Conservation (phyloP, 192 early-diverging fungal species). For the Podila epicladia region DNA sequence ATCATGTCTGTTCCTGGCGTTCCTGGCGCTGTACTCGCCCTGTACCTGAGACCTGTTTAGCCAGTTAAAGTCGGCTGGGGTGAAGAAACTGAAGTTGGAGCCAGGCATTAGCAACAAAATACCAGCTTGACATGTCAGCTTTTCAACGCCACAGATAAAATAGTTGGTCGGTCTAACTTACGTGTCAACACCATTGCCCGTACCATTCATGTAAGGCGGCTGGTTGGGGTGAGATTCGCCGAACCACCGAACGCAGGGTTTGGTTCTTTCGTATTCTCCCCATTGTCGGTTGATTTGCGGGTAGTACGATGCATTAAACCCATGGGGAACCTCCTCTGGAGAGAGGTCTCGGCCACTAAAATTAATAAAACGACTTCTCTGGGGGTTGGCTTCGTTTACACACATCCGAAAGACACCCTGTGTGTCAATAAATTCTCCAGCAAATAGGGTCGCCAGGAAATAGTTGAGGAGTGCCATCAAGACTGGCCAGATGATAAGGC, state of each 20-base stretch:
- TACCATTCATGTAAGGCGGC: slow-evolving; percentile 25
- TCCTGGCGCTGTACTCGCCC: too few relatives aligned
- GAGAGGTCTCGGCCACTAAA: neutral
- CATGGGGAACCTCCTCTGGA: too few relatives aligned
- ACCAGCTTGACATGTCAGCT: too few relatives aligned
- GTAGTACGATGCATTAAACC: slow-evolving; percentile 22
- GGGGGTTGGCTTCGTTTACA: slow-evolving; percentile 19
- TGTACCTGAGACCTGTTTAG: too few relatives aligned
- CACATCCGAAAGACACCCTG: slow-evolving; percentile 1
- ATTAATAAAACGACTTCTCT: neutral
- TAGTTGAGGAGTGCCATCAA: slow-evolving; percentile 20
- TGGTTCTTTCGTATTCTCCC: too few relatives aligned
- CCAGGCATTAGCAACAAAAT: too few relatives aligned
- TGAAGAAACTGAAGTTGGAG: too few relatives aligned
- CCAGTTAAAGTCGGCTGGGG: too few relatives aligned
- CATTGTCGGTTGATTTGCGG: neutral
- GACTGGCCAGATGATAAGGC: slow-evolving; percentile 34
- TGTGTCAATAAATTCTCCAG: neutral
- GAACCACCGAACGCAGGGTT: slow-evolving; percentile 44
- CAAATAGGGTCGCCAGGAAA: neutral
- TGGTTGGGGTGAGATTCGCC: slow-evolving; percentile 33
- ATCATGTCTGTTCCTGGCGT: neutral
- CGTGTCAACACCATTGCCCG: slow-evolving; percentile 11
- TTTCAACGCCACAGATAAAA: too few relatives aligned
- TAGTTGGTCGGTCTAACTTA: neutral